phyloP scores from a whole-genome alignment of 768 basidiomycete species.

The Rhizopogon vinicolor region DNA sequence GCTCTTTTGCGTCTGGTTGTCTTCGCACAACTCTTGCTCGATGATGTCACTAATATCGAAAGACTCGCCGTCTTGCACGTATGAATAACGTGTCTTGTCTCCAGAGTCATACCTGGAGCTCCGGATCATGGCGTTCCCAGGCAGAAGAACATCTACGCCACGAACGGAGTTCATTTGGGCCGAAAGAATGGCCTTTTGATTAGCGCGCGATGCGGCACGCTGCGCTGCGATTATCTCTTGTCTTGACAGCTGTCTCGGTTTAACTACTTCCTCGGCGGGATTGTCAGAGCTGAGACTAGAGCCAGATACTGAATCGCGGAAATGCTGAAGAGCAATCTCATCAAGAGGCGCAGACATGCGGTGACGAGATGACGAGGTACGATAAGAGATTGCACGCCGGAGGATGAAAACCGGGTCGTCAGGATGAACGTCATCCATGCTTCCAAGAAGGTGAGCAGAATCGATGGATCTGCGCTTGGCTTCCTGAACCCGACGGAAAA shows the following conservation, averaged over 20 bases:
- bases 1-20: conserved; percentile 34
- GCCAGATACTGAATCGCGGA: conserved; percentile 56
- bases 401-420: conserved; percentile 91
- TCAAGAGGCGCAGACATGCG: conserved; percentile 76
- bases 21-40: conserved; percentile 80
- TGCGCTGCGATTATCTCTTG: conserved; percentile 95
- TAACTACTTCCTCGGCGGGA: conserved; percentile 29
- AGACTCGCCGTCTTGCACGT: conserved; percentile 88
- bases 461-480: conserved; percentile 87
- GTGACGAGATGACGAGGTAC: conserved; percentile 63
- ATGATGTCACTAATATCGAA: conserved; percentile 93
- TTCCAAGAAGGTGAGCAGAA: conserved; percentile 65
- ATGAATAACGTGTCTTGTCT: conserved; percentile 87
- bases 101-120: conserved; percentile 70
- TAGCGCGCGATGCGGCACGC: conserved; percentile 80
- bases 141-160: conserved; percentile 85
- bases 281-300: conserved; percentile 56
- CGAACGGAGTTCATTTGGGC: conserved; percentile 81
- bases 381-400: conserved; percentile 75
- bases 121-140: conserved; percentile 80
- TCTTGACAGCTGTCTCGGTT: conserved; percentile 46
- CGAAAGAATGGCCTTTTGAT: conserved; percentile 79
- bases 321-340: conserved; percentile 72
- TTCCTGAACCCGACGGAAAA: conserved; percentile 55
- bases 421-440: conserved; percentile 65